Evolutionary conservation across 164 flowering plant species (phyloP).

Genomic region (Berberis vulgaris): DNA sequence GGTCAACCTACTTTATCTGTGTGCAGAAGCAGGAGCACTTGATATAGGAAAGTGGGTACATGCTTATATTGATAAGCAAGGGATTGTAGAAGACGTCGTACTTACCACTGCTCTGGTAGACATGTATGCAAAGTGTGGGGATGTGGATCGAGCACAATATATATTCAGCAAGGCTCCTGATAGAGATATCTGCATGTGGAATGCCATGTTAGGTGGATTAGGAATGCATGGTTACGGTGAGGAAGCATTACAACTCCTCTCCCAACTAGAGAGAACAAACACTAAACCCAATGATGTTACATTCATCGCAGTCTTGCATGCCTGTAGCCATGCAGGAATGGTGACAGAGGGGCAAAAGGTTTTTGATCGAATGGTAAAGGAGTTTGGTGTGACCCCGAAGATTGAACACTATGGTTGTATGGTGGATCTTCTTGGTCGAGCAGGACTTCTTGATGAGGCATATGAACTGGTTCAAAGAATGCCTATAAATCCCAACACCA

Average conservation of each 20-base stretch:
- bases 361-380: conserved; percentile 30
- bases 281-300: conserved; percentile 40
- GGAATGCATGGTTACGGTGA: conserved; percentile 54
- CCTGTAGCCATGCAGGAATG: conserved; percentile 60
- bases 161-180: conserved; percentile 24
- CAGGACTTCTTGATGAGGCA: conserved; percentile 45
- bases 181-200: conserved; percentile 47
- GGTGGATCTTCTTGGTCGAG: conserved; percentile 61
- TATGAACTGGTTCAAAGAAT: conserved; percentile 30
- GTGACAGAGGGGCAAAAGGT: conserved; percentile 35
- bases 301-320: conserved; percentile 37
- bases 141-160: conserved; percentile 25
- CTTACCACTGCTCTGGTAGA: conserved; percentile 37
- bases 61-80: conserved; percentile 27
- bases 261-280: conserved; percentile 24
- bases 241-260: conserved; percentile 40
- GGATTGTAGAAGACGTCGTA: conserved; percentile 27
- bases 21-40: conserved; percentile 43
- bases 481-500: conserved; percentile 38
- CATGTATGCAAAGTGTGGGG: conserved; percentile 51
- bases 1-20: conserved; percentile 34
- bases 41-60: conserved; percentile 48
- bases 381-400: conserved; percentile 29
- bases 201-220: conserved; percentile 46
- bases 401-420: conserved; percentile 62